These are phyloP conservation scores for Clonostachys solani DNA, from an alignment of 2,329 filamentous ascomycete species.

Conservation along the genomic window DNA sequence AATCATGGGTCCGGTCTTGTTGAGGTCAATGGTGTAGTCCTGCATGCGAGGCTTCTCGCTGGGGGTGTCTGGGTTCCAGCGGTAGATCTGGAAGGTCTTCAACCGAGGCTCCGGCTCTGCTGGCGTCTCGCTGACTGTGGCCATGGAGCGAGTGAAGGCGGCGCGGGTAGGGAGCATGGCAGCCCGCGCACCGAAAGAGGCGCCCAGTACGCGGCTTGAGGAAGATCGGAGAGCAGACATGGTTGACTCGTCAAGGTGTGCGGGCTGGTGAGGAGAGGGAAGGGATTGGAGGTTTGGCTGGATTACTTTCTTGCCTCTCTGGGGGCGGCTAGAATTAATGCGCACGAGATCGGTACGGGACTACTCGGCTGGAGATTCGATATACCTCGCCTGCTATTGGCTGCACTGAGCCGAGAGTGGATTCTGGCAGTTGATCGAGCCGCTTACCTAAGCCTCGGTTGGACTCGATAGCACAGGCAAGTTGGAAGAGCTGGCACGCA, in stretches of 20 bases:
- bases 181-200: conserved; percentile 25
- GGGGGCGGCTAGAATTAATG: too few relatives aligned
- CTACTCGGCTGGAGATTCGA: too few relatives aligned
- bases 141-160: conserved; percentile 47
- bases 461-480: too few relatives aligned
- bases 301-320: too few relatives aligned
- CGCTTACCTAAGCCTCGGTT: too few relatives aligned
- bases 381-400: too few relatives aligned
- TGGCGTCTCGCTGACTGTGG: conserved; percentile 53
- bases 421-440: too few relatives aligned
- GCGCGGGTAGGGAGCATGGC: conserved; percentile 32
- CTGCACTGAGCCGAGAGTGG: too few relatives aligned
- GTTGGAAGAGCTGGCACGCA: too few relatives aligned
- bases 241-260: conserved; percentile 11
- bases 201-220: conserved; percentile 46
- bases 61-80: conserved; percentile 94
- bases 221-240: conserved; percentile 62
- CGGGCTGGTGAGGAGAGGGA: not conserved
- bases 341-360: too few relatives aligned
- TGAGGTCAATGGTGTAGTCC: conserved; percentile 89
- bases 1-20: conserved; percentile 99
- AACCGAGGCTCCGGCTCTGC: conserved; percentile 61
- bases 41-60: conserved; percentile 94
- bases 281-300: too few relatives aligned
- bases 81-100: conserved; percentile 98